phyloP scores from a whole-genome alignment of 257 asterid genomes.

The Scutellaria barbata region DNA sequence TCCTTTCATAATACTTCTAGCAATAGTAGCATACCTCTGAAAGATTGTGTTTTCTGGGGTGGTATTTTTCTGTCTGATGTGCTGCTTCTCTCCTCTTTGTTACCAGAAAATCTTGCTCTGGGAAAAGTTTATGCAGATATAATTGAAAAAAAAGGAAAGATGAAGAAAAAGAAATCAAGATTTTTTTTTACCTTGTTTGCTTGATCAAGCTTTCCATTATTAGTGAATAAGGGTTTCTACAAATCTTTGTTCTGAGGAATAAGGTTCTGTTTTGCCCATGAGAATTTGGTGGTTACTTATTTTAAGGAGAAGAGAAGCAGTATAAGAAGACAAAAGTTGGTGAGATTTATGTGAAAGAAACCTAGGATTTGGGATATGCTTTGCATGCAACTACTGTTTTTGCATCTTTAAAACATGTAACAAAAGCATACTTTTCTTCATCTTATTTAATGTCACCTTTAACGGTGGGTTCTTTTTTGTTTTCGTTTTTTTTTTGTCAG shows the following conservation, averaged over 20 bases:
- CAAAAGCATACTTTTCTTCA: conserved; percentile 62
- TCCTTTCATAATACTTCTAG: neutral
- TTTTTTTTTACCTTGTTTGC: conserved; percentile 64
- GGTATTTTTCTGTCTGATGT: conserved; percentile 45
- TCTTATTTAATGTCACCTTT: conserved; percentile 7
- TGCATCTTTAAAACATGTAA: conserved; percentile 48
- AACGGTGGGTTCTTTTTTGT: neutral
- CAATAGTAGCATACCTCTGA: conserved; percentile 44
- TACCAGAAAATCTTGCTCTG: conserved; percentile 49
- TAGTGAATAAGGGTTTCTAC: conserved; percentile 25
- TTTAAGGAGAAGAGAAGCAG: conserved; percentile 54
- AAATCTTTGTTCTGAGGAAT: conserved; percentile 23
- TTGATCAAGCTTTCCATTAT: conserved; percentile 59
- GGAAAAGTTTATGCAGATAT: neutral
- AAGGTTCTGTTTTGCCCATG: conserved; percentile 37
- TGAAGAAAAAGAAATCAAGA: neutral
- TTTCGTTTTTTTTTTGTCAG: too few relatives aligned
- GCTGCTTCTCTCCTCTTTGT: conserved; percentile 47
- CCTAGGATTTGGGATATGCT: conserved; percentile 54
- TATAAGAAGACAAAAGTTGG: conserved; percentile 34
- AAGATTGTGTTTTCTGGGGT: conserved; percentile 50
- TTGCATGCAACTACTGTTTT: conserved; percentile 56
- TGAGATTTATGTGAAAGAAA: conserved; percentile 40
- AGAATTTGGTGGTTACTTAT: conserved; percentile 40
- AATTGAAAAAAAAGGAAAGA: too few relatives aligned